Base-by-base conservation (phyloP, 768 basidiomycete genomes). In the Kwoniella sp. region DNA sequence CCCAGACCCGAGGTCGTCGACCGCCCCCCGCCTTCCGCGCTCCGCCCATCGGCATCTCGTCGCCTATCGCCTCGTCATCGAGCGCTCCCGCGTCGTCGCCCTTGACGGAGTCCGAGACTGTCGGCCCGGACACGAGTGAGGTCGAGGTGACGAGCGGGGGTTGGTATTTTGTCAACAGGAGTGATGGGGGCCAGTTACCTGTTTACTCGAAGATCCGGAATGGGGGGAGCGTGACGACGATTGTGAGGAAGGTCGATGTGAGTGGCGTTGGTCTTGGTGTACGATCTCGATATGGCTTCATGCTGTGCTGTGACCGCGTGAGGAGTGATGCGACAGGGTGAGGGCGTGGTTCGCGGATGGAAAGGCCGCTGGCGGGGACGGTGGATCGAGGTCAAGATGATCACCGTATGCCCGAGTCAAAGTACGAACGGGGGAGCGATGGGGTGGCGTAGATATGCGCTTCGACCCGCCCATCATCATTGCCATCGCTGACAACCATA, bases 171-270 rank as follows among this genome's bases (percentile, higher is more conserved):
- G 46, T 60, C 19, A 39, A 32, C n/a, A 45, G 58, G 31, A 60
- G 51, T 34, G 37, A 43, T 19, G 49, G 49, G 7, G 53, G 53
- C 1, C 20, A 51, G 28, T 43, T 60, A 28, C 58, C 58, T 19
- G 58, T 60, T 31, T 60, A 60, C 28, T 55, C 53, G 9, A 53
- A 56, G n/a, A 37, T 60, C 5, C 50, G 53, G 49, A 60, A 60
- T 51, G 53, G 53, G 7, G 53, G 53, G 15, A 47, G 36, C 3
- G 23, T 46, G 6, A 60, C 53, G 31, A 60, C 58, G 9, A 40
- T 60, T 8, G 50, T 60, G 15, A 53, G 58, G 25, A 60, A 48
- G 23, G 58, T 60, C 23, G 53, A 54, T 28, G 58, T 60, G 49
- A 60, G 58, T 60, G 10, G 2, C 20, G 2, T 7, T 7, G 19